phyloP scores from a whole-genome alignment of 2,329 filamentous ascomycete species.

The Fonsecaea monophora region DNA sequence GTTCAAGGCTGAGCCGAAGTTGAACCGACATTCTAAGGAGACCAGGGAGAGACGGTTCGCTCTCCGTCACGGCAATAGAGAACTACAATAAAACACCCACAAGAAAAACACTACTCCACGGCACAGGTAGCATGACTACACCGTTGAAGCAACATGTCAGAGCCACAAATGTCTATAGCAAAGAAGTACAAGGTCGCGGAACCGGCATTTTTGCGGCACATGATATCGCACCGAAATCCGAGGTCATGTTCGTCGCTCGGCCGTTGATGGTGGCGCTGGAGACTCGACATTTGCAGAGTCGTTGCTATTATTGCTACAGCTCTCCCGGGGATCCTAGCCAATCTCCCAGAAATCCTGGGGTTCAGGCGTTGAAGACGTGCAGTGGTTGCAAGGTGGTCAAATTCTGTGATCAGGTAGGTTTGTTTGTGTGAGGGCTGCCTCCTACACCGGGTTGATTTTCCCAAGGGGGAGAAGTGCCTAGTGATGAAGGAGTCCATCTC shows the following conservation, averaged over 20 bases:
- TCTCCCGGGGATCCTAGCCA: constrained; percentile 6
- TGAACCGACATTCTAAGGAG: too few species aligned
- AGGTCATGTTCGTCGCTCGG: constrained; percentile 57
- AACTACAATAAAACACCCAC: too few species aligned
- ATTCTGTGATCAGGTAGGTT: constrained; percentile 65
- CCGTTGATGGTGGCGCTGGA: constrained; percentile 64
- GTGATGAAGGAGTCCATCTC: neutral
- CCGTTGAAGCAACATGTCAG: constrained; percentile 14
- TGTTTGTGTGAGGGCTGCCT: neutral
- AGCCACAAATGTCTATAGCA: constrained; percentile 18
- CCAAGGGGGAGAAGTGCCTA: neutral
- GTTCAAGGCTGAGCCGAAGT: too few species aligned
- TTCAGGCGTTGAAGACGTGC: constrained; percentile 58
- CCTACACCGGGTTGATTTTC: neutral
- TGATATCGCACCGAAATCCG: constrained; percentile 56
- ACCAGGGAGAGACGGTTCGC: too few species aligned
- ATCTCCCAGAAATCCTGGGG: constrained; percentile 7
- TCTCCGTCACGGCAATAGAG: too few species aligned
- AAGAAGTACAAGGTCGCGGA: constrained; percentile 44
- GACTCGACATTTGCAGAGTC: constrained; percentile 57
- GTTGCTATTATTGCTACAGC: constrained; percentile 64
- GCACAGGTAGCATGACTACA: neutral
- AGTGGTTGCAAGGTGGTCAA: constrained; percentile 63
- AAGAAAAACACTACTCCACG: too few species aligned
- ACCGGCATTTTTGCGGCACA: constrained; percentile 62